Percentiles rank a stretch among this genome's conserved stretches.
These are phyloP conservation scores for Globisporangium perplexum DNA, from an alignment of 352 stramenopile species.

Conservation along the genomic window DNA sequence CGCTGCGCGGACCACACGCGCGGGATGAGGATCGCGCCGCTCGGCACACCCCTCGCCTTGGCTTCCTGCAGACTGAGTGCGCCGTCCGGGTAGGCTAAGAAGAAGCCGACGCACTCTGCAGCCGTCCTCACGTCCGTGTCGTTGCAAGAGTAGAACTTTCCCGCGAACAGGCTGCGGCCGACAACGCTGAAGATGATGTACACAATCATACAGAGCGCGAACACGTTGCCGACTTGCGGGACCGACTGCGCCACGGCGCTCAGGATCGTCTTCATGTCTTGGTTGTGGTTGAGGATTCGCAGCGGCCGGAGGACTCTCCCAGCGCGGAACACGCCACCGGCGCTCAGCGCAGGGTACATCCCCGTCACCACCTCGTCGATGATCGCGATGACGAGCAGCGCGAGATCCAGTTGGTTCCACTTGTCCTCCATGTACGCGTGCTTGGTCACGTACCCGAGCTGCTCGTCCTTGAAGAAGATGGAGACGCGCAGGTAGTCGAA, in stretches of 20 bases:
- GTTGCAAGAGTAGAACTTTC: constrained; percentile 66
- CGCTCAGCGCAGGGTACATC: constrained; percentile 30
- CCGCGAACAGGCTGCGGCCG: constrained; percentile 58
- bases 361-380: constrained; percentile 51
- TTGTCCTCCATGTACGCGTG: constrained; percentile 73
- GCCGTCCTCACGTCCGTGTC: constrained; percentile 28
- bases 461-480: constrained; percentile 58
- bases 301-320: constrained; percentile 59
- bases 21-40: constrained; percentile 40
- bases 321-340: constrained; percentile 58
- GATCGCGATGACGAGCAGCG: constrained; percentile 47
- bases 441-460: constrained; percentile 50
- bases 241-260: constrained; percentile 62
- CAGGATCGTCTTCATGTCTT: constrained; percentile 74
- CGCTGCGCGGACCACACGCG: constrained; percentile 63
- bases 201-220: constrained; percentile 64
- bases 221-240: constrained; percentile 67
- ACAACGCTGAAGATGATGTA: constrained; percentile 78
- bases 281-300: constrained; percentile 70
- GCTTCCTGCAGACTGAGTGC: constrained; percentile 46
- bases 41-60: constrained; percentile 22
- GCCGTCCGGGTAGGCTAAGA: constrained; percentile 35
- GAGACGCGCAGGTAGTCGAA: constrained; percentile 52
- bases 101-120: constrained; percentile 56
- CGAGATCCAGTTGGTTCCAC: constrained; percentile 74